A percentile compares a stretch with the other conserved stretches of the same genome.
Evolutionary conservation across 208 protist species (phyloP).

Genomic region (Trypanosoma boissoni): DNA sequence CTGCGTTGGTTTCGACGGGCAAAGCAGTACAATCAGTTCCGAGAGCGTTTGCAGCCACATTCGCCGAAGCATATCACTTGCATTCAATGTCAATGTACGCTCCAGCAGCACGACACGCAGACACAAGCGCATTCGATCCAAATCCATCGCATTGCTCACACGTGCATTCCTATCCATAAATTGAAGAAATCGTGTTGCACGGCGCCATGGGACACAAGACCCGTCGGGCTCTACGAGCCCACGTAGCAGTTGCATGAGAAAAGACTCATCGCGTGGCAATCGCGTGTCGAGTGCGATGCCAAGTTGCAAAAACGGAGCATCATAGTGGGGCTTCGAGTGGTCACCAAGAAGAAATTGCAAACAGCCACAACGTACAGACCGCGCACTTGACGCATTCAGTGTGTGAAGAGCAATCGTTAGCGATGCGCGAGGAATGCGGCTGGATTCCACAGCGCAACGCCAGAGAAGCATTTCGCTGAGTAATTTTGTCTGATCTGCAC

Average conservation of each 20-base stretch:
- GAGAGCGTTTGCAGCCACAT: background rate
- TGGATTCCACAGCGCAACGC: conserved; percentile 21
- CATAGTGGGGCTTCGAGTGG: conserved; percentile 25
- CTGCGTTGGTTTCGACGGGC: too few relatives aligned
- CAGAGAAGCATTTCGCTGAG: conserved; percentile 12
- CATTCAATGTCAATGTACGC: background rate
- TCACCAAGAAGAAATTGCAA: conserved; percentile 21
- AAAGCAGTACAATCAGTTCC: background rate
- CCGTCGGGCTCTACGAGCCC: background rate
- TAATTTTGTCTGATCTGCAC: background rate
- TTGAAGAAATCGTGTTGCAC: background rate
- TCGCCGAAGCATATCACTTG: background rate
- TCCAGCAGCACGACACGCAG: conserved; percentile 11
- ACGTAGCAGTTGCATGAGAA: background rate
- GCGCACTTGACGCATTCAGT: background rate
- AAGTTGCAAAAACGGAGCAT: conserved; percentile 30
- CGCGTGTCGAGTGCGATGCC: conserved; percentile 21
- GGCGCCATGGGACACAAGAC: conserved; percentile 23
- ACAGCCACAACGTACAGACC: conserved; percentile 23
- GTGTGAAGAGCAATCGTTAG: conserved; percentile 11
- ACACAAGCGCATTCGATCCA: background rate
- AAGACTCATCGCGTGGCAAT: conserved; percentile 3
- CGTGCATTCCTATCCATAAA: background rate
- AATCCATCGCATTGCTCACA: background rate
- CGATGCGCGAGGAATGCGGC: background rate